Percentiles rank a stretch among this genome's conserved stretches.
Conservation (phyloP, 75 land plant genomes). For the Azolla pinnata region DNA sequence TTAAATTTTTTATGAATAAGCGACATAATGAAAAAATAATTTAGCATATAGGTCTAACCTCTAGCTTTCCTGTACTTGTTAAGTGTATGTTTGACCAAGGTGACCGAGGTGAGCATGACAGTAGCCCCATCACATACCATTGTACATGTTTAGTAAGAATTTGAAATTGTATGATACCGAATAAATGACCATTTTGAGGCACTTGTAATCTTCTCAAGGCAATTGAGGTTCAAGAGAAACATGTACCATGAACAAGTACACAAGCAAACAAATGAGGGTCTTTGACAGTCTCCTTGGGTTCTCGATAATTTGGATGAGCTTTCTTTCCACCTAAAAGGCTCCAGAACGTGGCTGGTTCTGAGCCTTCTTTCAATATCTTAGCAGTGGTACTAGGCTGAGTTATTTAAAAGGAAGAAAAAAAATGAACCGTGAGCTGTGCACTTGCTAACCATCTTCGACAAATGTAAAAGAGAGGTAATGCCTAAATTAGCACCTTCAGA, state of each 20-base stretch:
- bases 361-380: conserved; percentile 76
- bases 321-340: conserved; percentile 67
- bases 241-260: too few species aligned
- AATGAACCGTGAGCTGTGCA: background rate
- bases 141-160: background rate
- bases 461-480: background rate
- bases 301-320: conserved; percentile 62
- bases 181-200: too few species aligned
- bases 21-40: conserved; percentile 1
- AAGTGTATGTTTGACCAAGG: too few species aligned
- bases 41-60: conserved; percentile 27
- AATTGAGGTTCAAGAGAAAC: too few species aligned
- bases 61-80: conserved; percentile 42
- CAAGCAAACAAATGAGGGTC: conserved; percentile 83
- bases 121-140: too few species aligned
- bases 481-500: conserved; percentile 85
- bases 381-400: conserved; percentile 54
- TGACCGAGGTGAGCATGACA: too few species aligned
- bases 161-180: too few species aligned
- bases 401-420: background rate
- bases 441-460: background rate
- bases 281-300: conserved; percentile 45
- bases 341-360: conserved; percentile 87
- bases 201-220: too few species aligned
- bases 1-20: background rate